Evolutionary conservation across 202 grass and related monocot species (phyloP).

Genomic region (Sporobolus alterniflorus): DNA sequence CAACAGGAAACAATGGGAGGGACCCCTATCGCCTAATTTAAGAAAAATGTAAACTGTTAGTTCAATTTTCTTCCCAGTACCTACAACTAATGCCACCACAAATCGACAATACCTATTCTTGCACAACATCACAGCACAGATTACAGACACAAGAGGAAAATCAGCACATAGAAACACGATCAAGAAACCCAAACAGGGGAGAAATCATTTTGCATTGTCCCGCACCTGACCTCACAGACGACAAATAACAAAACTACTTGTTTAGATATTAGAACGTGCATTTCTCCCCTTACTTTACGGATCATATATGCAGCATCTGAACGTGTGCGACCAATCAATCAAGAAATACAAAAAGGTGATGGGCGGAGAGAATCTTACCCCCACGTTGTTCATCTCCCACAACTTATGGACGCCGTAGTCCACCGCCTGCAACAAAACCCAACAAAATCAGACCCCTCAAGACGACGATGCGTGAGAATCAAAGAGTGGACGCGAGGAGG

Average conservation of each 20-base stretch:
- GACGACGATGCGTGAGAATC: neutral
- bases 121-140: neutral
- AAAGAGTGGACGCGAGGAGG: neutral
- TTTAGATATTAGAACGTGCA: neutral
- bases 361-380: slow-evolving; percentile 45
- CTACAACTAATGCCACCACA: neutral
- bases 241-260: neutral
- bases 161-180: no score
- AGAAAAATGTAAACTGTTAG: neutral
- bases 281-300: neutral
- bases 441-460: neutral
- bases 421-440: slow-evolving; percentile 55
- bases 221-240: neutral
- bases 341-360: neutral
- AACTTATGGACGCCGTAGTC: slow-evolving; percentile 82
- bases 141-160: neutral
- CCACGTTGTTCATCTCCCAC: slow-evolving; percentile 82
- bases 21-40: neutral
- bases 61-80: neutral
- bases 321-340: neutral
- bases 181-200: no score
- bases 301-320: slow-evolving; percentile 12
- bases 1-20: neutral
- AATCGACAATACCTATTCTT: neutral
- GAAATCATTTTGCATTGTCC: neutral